Evolutionary conservation across 2,329 filamentous ascomycete genomes (phyloP).

Genomic region (Pyrenochaeta sp.): DNA sequence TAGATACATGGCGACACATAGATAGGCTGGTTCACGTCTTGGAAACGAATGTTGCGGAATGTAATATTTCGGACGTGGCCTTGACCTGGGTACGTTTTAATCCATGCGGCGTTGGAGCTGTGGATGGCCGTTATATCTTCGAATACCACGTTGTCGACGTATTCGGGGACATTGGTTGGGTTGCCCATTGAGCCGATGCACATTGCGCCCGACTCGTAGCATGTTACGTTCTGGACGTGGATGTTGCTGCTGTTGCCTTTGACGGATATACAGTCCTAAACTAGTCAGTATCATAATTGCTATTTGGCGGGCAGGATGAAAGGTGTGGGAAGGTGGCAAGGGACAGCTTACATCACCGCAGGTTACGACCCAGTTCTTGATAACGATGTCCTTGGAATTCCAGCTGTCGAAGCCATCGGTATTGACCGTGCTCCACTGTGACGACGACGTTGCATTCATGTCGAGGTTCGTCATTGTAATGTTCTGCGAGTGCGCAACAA

Average conservation of each 20-base stretch:
- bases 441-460: conserved; percentile 59
- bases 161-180: conserved; percentile 63
- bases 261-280: conserved; percentile 66
- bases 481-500: conserved; percentile 58
- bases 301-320: conserved; percentile 30
- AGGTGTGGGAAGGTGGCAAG: conserved; percentile 15
- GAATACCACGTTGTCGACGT: conserved; percentile 60
- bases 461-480: conserved; percentile 63
- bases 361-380: conserved; percentile 56
- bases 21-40: conserved; percentile 58
- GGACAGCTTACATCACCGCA: conserved; percentile 39
- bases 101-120: conserved; percentile 39
- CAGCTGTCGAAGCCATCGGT: conserved; percentile 62
- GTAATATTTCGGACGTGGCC: conserved; percentile 57
- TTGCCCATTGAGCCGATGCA: conserved; percentile 68
- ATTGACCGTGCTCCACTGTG: conserved; percentile 58
- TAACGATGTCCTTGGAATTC: conserved; percentile 58
- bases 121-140: conserved; percentile 44
- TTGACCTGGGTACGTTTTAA: conserved; percentile 46
- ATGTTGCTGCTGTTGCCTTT: conserved; percentile 68
- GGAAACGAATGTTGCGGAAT: conserved; percentile 50
- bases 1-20: conserved; percentile 60
- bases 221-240: conserved; percentile 68
- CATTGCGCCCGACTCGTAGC: conserved; percentile 66
- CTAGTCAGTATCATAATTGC: conserved; percentile 48